Evolutionary conservation across 2,329 filamentous ascomycete species (phyloP).

Genomic region (Lasiodiplodia gonubiensis): DNA sequence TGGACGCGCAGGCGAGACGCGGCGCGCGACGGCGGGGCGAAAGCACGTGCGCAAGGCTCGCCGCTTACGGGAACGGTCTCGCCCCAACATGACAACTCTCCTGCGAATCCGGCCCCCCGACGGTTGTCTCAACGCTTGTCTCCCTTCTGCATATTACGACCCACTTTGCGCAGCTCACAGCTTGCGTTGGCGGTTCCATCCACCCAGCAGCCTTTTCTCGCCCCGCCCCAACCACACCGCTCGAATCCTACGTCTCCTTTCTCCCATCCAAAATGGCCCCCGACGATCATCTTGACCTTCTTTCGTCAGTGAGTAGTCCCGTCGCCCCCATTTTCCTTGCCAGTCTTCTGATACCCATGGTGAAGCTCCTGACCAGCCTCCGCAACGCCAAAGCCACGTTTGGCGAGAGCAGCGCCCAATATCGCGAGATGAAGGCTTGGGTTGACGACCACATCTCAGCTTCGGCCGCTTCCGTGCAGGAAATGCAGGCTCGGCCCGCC

Average conservation of each 20-base stretch:
- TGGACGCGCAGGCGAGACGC: conserved; percentile 12
- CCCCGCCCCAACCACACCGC: conserved; percentile 3
- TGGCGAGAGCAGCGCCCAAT: conserved; percentile 40
- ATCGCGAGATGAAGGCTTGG: conserved; percentile 39
- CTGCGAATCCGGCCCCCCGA: background rate
- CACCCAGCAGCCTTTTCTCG: conserved; percentile 4
- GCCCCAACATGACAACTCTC: background rate
- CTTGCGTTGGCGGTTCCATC: background rate
- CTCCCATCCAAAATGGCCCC: conserved; percentile 11
- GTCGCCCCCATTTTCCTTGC: background rate
- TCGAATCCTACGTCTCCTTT: background rate
- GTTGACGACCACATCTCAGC: conserved; percentile 40
- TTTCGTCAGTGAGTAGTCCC: conserved; percentile 15
- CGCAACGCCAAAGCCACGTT: conserved; percentile 44
- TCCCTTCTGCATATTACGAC: background rate
- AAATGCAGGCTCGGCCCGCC: background rate
- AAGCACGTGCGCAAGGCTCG: conserved; percentile 7
- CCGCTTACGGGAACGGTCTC: background rate
- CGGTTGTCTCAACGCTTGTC: background rate
- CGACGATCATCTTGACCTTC: conserved; percentile 15
- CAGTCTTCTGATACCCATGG: conserved; percentile 15
- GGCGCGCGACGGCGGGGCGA: background rate
- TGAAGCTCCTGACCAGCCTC: conserved; percentile 42
- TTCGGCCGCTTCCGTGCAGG: conserved; percentile 28
- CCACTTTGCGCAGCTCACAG: background rate